phyloP scores from a whole-genome alignment of 2,329 filamentous ascomycete genomes.

The Fusarium poae region DNA sequence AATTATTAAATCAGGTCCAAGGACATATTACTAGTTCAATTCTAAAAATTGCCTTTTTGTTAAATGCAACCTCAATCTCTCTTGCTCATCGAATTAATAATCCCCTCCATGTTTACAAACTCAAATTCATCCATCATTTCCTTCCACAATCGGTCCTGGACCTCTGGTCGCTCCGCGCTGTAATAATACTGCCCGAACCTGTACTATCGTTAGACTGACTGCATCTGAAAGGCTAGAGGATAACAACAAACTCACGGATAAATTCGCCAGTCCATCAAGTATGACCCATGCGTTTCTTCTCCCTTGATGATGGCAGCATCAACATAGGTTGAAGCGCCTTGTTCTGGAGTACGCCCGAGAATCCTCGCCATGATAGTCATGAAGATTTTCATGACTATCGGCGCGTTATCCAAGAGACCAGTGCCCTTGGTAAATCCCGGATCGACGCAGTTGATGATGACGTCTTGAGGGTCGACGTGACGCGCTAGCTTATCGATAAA shows the following conservation, averaged over 20 bases:
- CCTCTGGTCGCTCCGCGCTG: not conserved
- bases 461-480: not conserved
- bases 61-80: rapidly evolving
- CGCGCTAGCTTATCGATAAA: slow-evolving; percentile 14
- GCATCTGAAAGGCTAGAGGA: too few species aligned
- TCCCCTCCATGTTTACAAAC: not conserved
- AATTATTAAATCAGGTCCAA: not conserved
- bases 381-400: not conserved
- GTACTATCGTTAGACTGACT: rapidly evolving
- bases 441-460: slow-evolving; percentile 13
- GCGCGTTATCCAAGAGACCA: not conserved
- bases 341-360: not conserved
- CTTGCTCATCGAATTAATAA: not conserved
- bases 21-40: too few species aligned
- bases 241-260: not conserved
- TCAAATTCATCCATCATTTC: slow-evolving; percentile 21
- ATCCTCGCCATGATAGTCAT: not conserved
- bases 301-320: slow-evolving; percentile 2
- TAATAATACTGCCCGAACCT: slow-evolving; percentile 9
- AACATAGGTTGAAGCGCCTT: not conserved
- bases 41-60: too few species aligned
- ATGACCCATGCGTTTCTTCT: slow-evolving; percentile 5
- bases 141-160: slow-evolving; percentile 2
- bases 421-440: slow-evolving; percentile 16
- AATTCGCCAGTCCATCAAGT: slow-evolving; percentile 15